A percentile compares a stretch with the other conserved stretches of the same genome.
Evolutionary conservation across 2,329 filamentous ascomycete species (phyloP).

Genomic region (Cordyceps militaris): DNA sequence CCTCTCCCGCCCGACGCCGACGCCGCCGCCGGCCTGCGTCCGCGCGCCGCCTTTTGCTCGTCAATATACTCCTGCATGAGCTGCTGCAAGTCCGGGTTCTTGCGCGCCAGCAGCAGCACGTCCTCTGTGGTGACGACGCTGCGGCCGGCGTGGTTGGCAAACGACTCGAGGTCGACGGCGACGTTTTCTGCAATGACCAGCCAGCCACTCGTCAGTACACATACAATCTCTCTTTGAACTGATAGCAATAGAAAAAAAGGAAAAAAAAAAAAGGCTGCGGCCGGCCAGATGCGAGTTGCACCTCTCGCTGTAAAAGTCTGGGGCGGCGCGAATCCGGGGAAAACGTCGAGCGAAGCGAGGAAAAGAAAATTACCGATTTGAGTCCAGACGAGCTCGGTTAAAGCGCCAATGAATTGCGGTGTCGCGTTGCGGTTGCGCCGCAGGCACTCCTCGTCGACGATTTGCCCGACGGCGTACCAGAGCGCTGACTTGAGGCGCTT

Average conservation of each 20-base stretch:
- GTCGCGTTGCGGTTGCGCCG: constrained; percentile 68
- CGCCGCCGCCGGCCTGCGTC: constrained; percentile 11
- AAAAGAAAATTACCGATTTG: constrained; percentile 58
- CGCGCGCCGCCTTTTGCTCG: constrained; percentile 41
- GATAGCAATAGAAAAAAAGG: not conserved
- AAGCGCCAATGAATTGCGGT: constrained; percentile 78
- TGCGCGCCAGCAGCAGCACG: constrained; percentile 75
- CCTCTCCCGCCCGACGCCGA: constrained; percentile 16
- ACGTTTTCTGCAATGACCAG: constrained; percentile 40
- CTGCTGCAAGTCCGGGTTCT: constrained; percentile 76
- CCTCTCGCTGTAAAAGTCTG: too few relatives aligned
- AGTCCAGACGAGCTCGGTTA: constrained; percentile 81
- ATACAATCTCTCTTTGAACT: too few relatives aligned
- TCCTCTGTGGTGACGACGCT: constrained; percentile 77
- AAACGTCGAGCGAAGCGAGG: not conserved
- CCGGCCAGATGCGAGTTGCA: too few relatives aligned
- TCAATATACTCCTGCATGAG: constrained; percentile 68
- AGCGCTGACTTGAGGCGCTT: constrained; percentile 78
- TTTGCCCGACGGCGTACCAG: constrained; percentile 78
- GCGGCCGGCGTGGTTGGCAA: constrained; percentile 69
- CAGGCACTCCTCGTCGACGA: constrained; percentile 74
- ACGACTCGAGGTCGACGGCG: constrained; percentile 49
- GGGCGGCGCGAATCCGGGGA: not conserved
- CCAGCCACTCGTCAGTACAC: too few relatives aligned
- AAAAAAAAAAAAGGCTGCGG: not conserved